These are phyloP conservation scores for Suhomyces sp. DNA, from an alignment of 805 yeast species.

Conservation along the genomic window DNA sequence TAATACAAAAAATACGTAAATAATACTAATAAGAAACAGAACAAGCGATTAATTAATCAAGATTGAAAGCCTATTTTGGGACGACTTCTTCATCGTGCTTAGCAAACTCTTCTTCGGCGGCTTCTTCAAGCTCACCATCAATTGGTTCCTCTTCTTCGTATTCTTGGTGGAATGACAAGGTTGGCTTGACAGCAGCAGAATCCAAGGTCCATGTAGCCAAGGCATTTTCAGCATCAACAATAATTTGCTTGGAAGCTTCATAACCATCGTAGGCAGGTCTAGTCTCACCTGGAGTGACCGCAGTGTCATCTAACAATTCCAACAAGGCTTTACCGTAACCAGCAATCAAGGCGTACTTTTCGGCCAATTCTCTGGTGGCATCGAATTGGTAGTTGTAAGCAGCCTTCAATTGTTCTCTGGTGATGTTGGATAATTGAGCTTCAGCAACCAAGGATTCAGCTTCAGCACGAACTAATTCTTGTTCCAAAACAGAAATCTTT, in stretches of 20 bases:
- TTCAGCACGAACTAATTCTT: slow-evolving; percentile 87
- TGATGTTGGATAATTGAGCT: slow-evolving; percentile 84
- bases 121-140: slow-evolving; percentile 47
- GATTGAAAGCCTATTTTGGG: neutral
- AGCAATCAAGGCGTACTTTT: slow-evolving; percentile 80
- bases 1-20: neutral
- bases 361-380: slow-evolving; percentile 80
- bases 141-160: slow-evolving; percentile 49
- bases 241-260: slow-evolving; percentile 84
- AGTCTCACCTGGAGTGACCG: slow-evolving; percentile 90
- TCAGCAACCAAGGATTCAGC: slow-evolving; percentile 90
- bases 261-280: slow-evolving; percentile 88
- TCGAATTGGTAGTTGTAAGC: slow-evolving; percentile 84
- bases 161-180: slow-evolving; percentile 64
- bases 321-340: slow-evolving; percentile 86
- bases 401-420: slow-evolving; percentile 82
- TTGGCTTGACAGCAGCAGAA: slow-evolving; percentile 77
- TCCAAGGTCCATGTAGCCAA: slow-evolving; percentile 83
- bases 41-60: neutral
- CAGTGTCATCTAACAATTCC: slow-evolving; percentile 78
- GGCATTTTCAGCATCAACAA: slow-evolving; percentile 81
- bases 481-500: slow-evolving; percentile 78
- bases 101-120: slow-evolving; percentile 53
- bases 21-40: neutral
- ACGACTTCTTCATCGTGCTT: slow-evolving; percentile 34